phyloP scores from a whole-genome alignment of 805 yeast species.

The Kockiozyma suomiensis region DNA sequence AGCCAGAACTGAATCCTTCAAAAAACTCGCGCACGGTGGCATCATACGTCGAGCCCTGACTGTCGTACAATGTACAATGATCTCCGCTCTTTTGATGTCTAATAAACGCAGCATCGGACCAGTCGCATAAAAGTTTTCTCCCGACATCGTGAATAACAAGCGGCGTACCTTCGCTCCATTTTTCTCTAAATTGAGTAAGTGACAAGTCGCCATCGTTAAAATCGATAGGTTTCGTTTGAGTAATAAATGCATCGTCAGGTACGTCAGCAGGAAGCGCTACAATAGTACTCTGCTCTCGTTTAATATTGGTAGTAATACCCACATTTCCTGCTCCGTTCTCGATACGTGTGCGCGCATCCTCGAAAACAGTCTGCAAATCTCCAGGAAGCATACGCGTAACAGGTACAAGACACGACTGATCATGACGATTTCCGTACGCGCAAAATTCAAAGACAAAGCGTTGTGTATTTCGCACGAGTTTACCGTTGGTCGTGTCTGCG shows the following conservation, averaged over 20 bases:
- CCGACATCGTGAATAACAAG: constrained; percentile 22
- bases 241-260: not conserved
- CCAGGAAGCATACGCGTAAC: constrained; percentile 23
- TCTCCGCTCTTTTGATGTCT: constrained; percentile 9
- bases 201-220: constrained; percentile 15
- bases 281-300: not conserved
- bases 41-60: constrained; percentile 3
- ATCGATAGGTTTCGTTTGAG: constrained; percentile 8
- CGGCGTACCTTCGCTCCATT: constrained; percentile 24
- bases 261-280: not conserved
- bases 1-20: constrained; percentile 17
- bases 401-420: constrained; percentile 15
- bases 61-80: constrained; percentile 15
- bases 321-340: not conserved
- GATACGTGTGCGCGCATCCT: constrained; percentile 6
- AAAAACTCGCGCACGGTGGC: constrained; percentile 17
- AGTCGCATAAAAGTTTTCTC: constrained; percentile 1
- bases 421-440: constrained; percentile 30
- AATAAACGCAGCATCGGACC: constrained; percentile 19
- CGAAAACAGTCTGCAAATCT: constrained; percentile 12
- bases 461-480: constrained; percentile 24
- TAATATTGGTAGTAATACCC: not conserved
- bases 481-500: constrained; percentile 5
- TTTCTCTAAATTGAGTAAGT: constrained; percentile 12
- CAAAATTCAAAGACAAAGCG: constrained; percentile 30